Percentiles rank a stretch among this genome's conserved stretches.
These are phyloP conservation scores for Diaporthe citriasiana DNA, from an alignment of 2,329 filamentous ascomycete species.

Conservation along the genomic window DNA sequence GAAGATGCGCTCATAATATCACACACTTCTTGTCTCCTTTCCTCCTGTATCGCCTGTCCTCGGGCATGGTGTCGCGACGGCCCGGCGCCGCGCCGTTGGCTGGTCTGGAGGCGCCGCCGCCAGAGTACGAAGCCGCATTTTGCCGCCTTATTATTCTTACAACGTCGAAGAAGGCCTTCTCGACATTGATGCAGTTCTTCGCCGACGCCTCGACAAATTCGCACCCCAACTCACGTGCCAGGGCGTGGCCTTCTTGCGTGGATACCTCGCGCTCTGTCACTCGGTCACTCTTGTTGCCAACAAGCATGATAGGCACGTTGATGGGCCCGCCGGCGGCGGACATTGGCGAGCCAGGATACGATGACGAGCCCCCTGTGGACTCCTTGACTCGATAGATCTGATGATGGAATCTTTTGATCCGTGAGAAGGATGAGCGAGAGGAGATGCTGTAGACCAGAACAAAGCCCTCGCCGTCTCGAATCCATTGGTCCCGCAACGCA, in stretches of 20 bases:
- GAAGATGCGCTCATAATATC: slow-evolving; percentile 55
- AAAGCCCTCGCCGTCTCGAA: slow-evolving; percentile 96
- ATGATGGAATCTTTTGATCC: slow-evolving; percentile 95
- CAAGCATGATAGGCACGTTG: slow-evolving; percentile 95
- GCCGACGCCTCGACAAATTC: slow-evolving; percentile 98
- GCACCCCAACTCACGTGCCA: slow-evolving; percentile 92
- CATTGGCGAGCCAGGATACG: slow-evolving; percentile 82
- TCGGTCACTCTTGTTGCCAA: slow-evolving; percentile 98
- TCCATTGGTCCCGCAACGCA: slow-evolving; percentile 96
- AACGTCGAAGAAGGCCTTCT: slow-evolving; percentile 98
- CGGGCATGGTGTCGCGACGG: slow-evolving; percentile 46
- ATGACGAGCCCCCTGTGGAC: slow-evolving; percentile 81
- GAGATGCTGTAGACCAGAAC: slow-evolving; percentile 99
- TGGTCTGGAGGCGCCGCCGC: slow-evolving; percentile 51
- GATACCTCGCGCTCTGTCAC: slow-evolving; percentile 97
- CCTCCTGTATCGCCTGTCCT: slow-evolving; percentile 49
- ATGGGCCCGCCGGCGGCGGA: slow-evolving; percentile 70
- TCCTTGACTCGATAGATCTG: slow-evolving; percentile 99
- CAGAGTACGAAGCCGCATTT: slow-evolving; percentile 69
- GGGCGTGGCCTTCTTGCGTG: slow-evolving; percentile 92
- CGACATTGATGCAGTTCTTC: slow-evolving; percentile 98
- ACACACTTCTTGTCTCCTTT: slow-evolving; percentile 55
- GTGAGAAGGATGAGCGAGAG: slow-evolving; percentile 92
- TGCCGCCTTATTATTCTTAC: slow-evolving; percentile 91
- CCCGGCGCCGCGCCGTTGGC: slow-evolving; percentile 50